These are phyloP conservation scores for Gypsophila paniculata DNA, from an alignment of 179 eudicot genomes.

Conservation along the genomic window DNA sequence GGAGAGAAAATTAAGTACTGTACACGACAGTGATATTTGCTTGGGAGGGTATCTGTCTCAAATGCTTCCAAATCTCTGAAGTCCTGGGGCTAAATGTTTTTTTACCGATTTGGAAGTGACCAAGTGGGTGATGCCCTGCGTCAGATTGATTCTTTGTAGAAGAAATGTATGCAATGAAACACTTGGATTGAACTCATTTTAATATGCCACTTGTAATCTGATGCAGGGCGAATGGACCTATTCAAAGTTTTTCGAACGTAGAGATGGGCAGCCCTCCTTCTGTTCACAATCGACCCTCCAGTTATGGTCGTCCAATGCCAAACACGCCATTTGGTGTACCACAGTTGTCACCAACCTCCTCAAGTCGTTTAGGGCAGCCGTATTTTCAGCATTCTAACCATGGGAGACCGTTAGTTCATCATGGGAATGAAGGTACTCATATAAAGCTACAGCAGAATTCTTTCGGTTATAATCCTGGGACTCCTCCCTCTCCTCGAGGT, in stretches of 20 bases:
- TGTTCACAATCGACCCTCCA: constrained; percentile 38
- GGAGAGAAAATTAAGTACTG: too few relatives aligned
- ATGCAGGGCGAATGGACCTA: constrained; percentile 58
- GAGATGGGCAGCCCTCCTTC: constrained; percentile 49
- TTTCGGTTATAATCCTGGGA: constrained; percentile 47
- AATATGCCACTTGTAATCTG: constrained; percentile 15
- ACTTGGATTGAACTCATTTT: neutral
- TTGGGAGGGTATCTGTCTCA: neutral
- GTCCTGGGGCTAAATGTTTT: too few relatives aligned
- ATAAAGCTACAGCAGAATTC: constrained; percentile 39
- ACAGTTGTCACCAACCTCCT: constrained; percentile 52
- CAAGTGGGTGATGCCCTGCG: neutral
- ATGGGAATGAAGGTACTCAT: constrained; percentile 59
- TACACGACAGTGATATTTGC: neutral
- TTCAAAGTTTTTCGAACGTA: constrained; percentile 45
- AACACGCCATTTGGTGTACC: constrained; percentile 44
- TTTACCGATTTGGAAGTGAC: too few relatives aligned
- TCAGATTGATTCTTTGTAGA: neutral
- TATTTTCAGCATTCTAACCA: constrained; percentile 50
- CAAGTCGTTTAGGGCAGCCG: constrained; percentile 71
- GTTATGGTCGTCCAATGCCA: constrained; percentile 43
- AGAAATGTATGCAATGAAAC: neutral
- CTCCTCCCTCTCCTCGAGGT: constrained; percentile 49
- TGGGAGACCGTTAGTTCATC: constrained; percentile 45
- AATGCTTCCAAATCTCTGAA: too few relatives aligned